Evolutionary conservation across 192 early-diverging fungal species (phyloP).

Genomic region (Podila verticillata): DNA sequence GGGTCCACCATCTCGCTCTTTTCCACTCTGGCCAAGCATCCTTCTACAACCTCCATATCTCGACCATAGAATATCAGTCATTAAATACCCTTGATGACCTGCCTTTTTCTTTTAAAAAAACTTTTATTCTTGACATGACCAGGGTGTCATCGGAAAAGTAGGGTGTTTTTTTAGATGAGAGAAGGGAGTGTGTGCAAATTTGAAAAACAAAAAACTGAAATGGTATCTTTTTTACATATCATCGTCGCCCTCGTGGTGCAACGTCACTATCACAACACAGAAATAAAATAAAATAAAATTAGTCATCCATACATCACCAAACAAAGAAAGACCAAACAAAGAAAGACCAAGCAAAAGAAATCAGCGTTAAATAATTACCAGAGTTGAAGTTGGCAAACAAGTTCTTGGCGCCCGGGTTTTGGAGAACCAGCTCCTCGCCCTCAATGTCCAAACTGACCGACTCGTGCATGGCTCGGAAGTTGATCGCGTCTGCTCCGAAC

Average conservation of each 20-base stretch:
- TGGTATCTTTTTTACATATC: constrained; percentile 33
- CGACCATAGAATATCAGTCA: not conserved
- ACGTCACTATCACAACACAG: constrained; percentile 55
- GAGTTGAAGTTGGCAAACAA: constrained; percentile 73
- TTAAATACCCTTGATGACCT: not conserved
- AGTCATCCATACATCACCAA: not conserved
- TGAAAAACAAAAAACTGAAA: not conserved
- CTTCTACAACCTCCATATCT: constrained; percentile 11
- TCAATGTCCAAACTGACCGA: constrained; percentile 76
- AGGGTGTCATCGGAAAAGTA: not conserved
- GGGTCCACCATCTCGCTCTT: constrained; percentile 28
- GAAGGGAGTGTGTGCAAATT: not conserved
- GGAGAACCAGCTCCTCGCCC: constrained; percentile 59
- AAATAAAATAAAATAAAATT: constrained; percentile 12
- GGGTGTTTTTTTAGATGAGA: constrained; percentile 10
- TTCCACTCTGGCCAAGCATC: constrained; percentile 33
- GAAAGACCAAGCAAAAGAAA: not conserved
- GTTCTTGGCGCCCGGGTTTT: constrained; percentile 54
- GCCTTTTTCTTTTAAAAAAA: not conserved
- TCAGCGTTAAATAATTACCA: constrained; percentile 44
- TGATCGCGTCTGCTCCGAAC: constrained; percentile 72
- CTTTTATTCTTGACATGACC: not conserved
- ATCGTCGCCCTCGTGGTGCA: constrained; percentile 67
- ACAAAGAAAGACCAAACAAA: not conserved
- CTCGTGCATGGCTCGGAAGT: constrained; percentile 76